A percentile compares a stretch with the other conserved stretches of the same genome.
These are phyloP conservation scores for Colletotrichum sp. DNA, from an alignment of 2,329 filamentous ascomycete genomes.

Conservation along the genomic window DNA sequence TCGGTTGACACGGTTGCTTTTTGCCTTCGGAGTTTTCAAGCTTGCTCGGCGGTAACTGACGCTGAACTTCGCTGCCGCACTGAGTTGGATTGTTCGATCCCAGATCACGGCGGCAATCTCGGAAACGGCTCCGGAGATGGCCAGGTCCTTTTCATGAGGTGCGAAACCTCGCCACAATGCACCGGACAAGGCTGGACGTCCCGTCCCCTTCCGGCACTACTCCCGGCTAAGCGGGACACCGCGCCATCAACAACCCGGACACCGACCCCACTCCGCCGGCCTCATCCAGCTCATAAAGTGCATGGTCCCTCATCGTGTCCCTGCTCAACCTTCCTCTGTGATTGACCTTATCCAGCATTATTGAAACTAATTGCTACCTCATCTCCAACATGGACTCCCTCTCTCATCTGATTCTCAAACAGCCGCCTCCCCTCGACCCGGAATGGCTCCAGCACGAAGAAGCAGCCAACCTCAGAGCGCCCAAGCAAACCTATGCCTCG, in stretches of 20 bases:
- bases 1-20: not conserved
- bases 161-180: too few species aligned
- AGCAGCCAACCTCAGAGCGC: slow-evolving; percentile 28
- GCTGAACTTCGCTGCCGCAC: not conserved
- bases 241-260: slow-evolving; percentile 15
- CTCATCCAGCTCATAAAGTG: not conserved
- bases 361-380: not conserved
- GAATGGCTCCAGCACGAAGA: slow-evolving; percentile 46
- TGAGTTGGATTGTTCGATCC: not conserved
- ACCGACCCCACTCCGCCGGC: slow-evolving; percentile 6
- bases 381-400: not conserved
- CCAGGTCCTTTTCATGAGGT: not conserved
- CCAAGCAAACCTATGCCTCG: slow-evolving; percentile 29
- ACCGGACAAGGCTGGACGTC: not conserved
- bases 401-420: not conserved
- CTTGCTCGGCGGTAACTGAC: not conserved
- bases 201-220: not conserved
- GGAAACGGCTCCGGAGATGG: not conserved
- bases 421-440: slow-evolving; percentile 40
- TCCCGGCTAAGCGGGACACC: slow-evolving; percentile 15
- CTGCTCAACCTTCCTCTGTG: not conserved
- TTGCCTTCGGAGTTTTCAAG: slow-evolving; percentile 8
- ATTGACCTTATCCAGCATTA: not conserved
- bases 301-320: not conserved
- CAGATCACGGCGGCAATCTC: not conserved